phyloP scores from a whole-genome alignment of 2,329 filamentous ascomycete species.

The Claviceps pusilla region DNA sequence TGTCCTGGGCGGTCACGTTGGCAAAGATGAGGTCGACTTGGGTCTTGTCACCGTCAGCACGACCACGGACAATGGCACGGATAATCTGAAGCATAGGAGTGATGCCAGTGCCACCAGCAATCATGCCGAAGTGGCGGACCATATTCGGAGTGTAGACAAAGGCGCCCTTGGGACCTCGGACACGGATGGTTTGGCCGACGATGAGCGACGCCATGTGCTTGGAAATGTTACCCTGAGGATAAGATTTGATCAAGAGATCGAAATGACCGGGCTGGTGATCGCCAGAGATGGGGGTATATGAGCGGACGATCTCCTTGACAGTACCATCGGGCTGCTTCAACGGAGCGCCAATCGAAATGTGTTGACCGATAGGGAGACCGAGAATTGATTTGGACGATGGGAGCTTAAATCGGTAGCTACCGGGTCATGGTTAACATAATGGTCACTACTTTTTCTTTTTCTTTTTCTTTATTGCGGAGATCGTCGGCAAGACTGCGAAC shows the following conservation, averaged over 20 bases:
- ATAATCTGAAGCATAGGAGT: conserved; percentile 97
- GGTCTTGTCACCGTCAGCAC: conserved; percentile 65
- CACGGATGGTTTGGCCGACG: conserved; percentile 76
- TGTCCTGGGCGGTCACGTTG: conserved; percentile 87
- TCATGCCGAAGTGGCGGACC: conserved; percentile 93
- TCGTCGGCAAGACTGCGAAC: background rate
- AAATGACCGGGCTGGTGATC: conserved; percentile 84
- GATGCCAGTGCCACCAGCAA: conserved; percentile 92
- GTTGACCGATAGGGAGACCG: conserved; percentile 93
- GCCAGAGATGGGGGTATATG: conserved; percentile 82
- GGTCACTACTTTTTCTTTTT: background rate
- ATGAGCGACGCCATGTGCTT: conserved; percentile 73
- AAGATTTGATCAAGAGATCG: conserved; percentile 95
- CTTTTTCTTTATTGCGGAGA: background rate
- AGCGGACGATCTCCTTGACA: conserved; percentile 72
- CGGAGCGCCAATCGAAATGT: conserved; percentile 85
- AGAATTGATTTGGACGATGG: conserved; percentile 66
- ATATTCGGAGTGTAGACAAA: conserved; percentile 97
- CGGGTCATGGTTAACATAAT: background rate
- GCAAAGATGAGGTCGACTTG: conserved; percentile 92
- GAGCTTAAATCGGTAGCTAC: conserved; percentile 80
- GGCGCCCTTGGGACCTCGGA: conserved; percentile 88
- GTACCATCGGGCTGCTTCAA: conserved; percentile 53
- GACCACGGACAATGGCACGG: conserved; percentile 73
- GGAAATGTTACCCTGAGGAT: conserved; percentile 94